Evolutionary conservation across 371 early-diverging fungal genomes (phyloP).

Genomic region (Scutellospora calospora): DNA sequence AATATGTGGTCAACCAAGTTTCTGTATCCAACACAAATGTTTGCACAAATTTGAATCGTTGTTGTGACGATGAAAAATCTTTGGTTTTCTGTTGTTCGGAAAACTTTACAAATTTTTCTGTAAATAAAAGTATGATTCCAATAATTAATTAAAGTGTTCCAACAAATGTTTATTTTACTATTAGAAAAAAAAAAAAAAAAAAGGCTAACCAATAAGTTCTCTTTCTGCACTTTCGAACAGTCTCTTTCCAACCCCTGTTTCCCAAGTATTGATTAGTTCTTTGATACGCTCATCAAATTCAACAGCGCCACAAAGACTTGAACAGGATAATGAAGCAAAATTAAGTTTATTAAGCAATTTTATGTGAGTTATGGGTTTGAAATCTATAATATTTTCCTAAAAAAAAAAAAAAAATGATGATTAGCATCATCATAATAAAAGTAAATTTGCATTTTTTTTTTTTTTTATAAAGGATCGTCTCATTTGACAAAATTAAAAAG

Average conservation of each 20-base stretch:
- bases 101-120: conserved; percentile 6
- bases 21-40: not conserved
- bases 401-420: too few relatives aligned
- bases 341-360: conserved; percentile 24
- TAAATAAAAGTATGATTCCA: not conserved
- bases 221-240: conserved; percentile 13
- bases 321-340: conserved; percentile 10
- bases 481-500: not conserved
- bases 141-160: not conserved
- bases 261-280: not conserved
- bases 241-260: conserved; percentile 15
- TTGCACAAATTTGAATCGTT: not conserved
- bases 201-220: conserved; percentile 3
- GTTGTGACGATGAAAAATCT: not conserved
- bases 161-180: not conserved
- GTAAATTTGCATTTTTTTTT: not conserved
- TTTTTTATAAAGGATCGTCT: not conserved
- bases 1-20: not conserved
- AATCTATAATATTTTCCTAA: not conserved
- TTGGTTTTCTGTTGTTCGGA: not conserved
- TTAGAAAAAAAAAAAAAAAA: not conserved
- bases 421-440: not conserved
- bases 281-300: conserved; percentile 20
- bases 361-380: conserved; percentile 25
- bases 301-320: not conserved